Percentiles rank a stretch among this genome's conserved stretches.
These are phyloP conservation scores for Allomyces arbusculus DNA, from an alignment of 192 early-diverging fungal genomes.

Conservation along the genomic window DNA sequence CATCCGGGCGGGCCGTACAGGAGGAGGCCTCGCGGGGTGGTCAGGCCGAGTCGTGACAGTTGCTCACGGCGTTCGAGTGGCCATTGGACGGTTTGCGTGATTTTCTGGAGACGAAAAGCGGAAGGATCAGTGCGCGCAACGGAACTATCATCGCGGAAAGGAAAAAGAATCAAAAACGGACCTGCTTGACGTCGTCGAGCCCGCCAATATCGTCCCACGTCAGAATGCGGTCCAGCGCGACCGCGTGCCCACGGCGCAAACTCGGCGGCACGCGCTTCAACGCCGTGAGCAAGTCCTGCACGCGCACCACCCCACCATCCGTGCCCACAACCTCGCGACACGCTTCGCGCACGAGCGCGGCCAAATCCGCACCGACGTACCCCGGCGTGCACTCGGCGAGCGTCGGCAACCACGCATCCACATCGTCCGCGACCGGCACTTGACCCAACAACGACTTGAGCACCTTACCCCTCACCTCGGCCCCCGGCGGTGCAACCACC, in stretches of 20 bases:
- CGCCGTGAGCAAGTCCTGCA: conserved; percentile 41
- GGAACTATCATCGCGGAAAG: no score
- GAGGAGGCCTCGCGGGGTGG: conserved; percentile 67
- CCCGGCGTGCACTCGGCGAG: conserved; percentile 58
- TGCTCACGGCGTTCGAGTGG: conserved; percentile 47
- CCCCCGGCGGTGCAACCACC: conserved; percentile 52
- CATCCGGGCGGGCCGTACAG: conserved; percentile 95
- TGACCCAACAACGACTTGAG: conserved; percentile 29
- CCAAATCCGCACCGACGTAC: conserved; percentile 85
- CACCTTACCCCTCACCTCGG: conserved; percentile 34
- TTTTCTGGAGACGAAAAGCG: conserved; percentile 10
- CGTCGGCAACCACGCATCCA: conserved; percentile 22
- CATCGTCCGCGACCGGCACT: conserved; percentile 27
- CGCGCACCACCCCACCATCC: conserved; percentile 13
- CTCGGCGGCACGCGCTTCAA: conserved; percentile 46
- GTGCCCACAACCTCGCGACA: conserved; percentile 16
- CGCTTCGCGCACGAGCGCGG: conserved; percentile 63
- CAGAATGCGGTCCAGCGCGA: conserved; percentile 30
- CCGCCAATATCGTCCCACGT: conserved; percentile 82
- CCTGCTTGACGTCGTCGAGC: conserved; percentile 56
- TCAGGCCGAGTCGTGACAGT: conserved; percentile 55
- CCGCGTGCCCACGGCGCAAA: conserved; percentile 39
- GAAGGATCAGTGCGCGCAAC: no score
- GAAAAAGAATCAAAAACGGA: neutral
- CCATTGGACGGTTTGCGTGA: conserved; percentile 79